Conservation (phyloP, 305 asterid species). For the Caryopteris hybrid region DNA sequence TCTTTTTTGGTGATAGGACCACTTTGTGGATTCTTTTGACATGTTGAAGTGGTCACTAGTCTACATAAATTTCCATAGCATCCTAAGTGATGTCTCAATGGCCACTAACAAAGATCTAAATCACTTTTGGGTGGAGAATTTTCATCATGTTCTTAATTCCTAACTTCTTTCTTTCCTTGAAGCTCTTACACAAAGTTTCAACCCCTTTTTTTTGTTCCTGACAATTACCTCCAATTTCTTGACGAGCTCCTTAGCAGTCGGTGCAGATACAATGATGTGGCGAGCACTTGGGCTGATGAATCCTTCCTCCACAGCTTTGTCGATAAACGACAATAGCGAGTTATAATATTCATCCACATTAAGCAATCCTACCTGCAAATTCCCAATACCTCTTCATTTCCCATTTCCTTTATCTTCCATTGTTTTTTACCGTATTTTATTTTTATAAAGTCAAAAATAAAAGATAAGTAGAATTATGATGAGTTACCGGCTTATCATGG, state of each 20-base stretch:
- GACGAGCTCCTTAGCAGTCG: conserved; percentile 75
- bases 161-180: too few species aligned
- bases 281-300: conserved; percentile 82
- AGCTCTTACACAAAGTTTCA: too few species aligned
- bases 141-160: not conserved
- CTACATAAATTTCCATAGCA: not conserved
- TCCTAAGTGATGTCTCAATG: conserved; percentile 15
- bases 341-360: conserved; percentile 88
- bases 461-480: too few species aligned
- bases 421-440: not conserved
- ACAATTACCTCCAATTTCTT: conserved; percentile 60
- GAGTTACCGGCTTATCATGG: conserved; percentile 85
- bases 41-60: not conserved
- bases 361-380: conserved; percentile 76
- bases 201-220: too few species aligned
- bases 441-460: not conserved
- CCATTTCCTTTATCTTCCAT: too few species aligned
- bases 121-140: not conserved
- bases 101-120: conserved; percentile 5
- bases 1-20: too few species aligned
- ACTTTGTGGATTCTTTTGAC: too few species aligned
- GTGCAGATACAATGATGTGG: conserved; percentile 84
- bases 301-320: conserved; percentile 95
- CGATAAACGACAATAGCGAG: conserved; percentile 70
- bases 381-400: not conserved